Evolutionary conservation across 805 yeast genomes (phyloP), one percentile per base, ranked within the genome.

Genomic region (Yamadazyma kitorensis): DNA sequence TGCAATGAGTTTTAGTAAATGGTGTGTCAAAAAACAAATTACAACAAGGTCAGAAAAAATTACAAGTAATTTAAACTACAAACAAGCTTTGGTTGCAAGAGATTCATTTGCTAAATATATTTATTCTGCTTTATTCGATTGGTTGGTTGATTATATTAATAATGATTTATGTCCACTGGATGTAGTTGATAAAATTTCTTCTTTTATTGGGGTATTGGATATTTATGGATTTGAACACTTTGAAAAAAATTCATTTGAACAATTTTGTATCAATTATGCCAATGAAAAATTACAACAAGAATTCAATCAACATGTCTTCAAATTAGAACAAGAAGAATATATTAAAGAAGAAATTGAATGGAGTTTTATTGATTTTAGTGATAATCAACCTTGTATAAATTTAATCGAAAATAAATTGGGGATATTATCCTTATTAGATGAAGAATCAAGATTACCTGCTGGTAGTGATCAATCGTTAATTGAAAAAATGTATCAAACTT

Each of bases 151-250:
- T 31, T 80, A 80, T 47, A 85, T 88, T 44, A 91, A 91, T 59
- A 58, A 73, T 15, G 95, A 87, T 52, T 73, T 91, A 51, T 85
- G 93, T 54, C 80, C 91, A 2, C 80, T 82, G 14, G 82, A 77
- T 28, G 76, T 86, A 22, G 73, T 70, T 25, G 64, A 68, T 16
- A 62, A 78, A 23, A 72, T 82, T 35, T 64, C 72, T 29, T 75
- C 86, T 1, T 93, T 91, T 51, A 91, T 91, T 52, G 98, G 98
- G 59, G 98, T 91, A 19, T 73, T 91, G 50, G 98, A 91, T 81
- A 91, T 91, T 49, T 91, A 91, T 55, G 98, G 98, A 16, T 91
- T 91, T 59, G 98, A 91, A 62, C 97, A 91, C 62, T 91, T 91
- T 57, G 89, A 86, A 47, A 80, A 77, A 51, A 91, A 91, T 64